A percentile compares a stretch with the other conserved stretches of the same genome.
Evolutionary conservation across 306 rosid genomes (phyloP).

Genomic region (Cyamopsis tetragonoloba): DNA sequence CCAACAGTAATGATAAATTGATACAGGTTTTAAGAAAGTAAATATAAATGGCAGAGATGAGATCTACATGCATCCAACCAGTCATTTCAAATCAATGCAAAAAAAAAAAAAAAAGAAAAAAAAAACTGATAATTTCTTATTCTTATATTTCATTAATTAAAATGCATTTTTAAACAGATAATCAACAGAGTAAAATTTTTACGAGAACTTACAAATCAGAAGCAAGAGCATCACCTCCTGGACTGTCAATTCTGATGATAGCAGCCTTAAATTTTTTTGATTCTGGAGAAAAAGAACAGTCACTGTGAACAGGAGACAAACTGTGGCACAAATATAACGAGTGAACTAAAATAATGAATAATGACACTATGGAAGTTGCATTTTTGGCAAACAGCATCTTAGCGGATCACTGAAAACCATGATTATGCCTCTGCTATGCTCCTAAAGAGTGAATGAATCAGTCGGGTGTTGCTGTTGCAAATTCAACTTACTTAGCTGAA

Average conservation of each 20-base stretch:
- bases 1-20: no score
- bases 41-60: neutral
- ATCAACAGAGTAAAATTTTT: constrained; percentile 9
- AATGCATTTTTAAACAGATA: constrained; percentile 19
- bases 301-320: constrained; percentile 1
- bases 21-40: no score
- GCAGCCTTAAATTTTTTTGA: constrained; percentile 81
- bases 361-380: neutral
- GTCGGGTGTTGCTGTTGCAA: constrained; percentile 4
- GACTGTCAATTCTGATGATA: constrained; percentile 88
- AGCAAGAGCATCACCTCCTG: constrained; percentile 99
- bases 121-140: neutral
- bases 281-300: constrained; percentile 41
- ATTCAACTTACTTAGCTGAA: neutral
- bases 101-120: constrained; percentile 23
- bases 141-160: constrained; percentile 19
- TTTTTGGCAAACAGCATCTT: neutral
- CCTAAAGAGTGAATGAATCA: neutral
- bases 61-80: constrained; percentile 8
- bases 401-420: neutral
- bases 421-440: neutral
- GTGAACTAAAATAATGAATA: neutral
- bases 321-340: neutral
- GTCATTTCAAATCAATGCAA: constrained; percentile 2
- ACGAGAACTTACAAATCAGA: constrained; percentile 89